Evolutionary conservation across 2,329 filamentous ascomycete genomes (phyloP).

Genomic region (Penicillium sp.): DNA sequence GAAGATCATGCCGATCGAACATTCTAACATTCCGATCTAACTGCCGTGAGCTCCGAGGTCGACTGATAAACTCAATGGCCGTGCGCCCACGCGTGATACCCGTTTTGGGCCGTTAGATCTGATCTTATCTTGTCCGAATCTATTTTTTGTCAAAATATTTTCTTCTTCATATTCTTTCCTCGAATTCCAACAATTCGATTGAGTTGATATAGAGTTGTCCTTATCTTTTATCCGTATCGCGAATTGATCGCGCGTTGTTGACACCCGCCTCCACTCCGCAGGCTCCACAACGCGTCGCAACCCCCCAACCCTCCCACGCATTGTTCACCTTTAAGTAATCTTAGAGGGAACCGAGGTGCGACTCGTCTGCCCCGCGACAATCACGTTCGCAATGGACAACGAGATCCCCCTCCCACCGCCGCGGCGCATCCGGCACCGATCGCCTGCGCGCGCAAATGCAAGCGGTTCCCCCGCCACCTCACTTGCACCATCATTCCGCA

Average conservation of each 20-base stretch:
- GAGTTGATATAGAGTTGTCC: neutral
- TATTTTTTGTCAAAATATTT: neutral
- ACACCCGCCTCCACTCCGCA: conserved; percentile 7
- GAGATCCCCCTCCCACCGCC: conserved; percentile 42
- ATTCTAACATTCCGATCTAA: conserved; percentile 23
- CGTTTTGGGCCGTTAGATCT: conserved; percentile 15
- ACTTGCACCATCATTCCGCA: conserved; percentile 21
- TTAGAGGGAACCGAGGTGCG: neutral
- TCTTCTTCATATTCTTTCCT: neutral
- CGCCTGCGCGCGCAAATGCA: conserved; percentile 23
- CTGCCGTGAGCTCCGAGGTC: conserved; percentile 19
- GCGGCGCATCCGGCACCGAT: conserved; percentile 37
- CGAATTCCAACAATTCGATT: neutral
- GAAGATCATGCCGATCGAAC: conserved; percentile 22
- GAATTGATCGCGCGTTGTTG: conserved; percentile 19
- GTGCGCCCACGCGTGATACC: conserved; percentile 22
- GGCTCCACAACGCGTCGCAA: conserved; percentile 28
- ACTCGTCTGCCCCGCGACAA: neutral
- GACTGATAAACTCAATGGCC: conserved; percentile 16
- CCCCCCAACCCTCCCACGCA: neutral
- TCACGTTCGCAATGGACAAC: conserved; percentile 33
- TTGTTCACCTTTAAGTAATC: neutral
- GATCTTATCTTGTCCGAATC: conserved; percentile 21
- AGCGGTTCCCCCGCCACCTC: conserved; percentile 14
- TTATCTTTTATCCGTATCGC: neutral